Conservation (phyloP, 106 monocot species). For the Dendrobium nobile region DNA sequence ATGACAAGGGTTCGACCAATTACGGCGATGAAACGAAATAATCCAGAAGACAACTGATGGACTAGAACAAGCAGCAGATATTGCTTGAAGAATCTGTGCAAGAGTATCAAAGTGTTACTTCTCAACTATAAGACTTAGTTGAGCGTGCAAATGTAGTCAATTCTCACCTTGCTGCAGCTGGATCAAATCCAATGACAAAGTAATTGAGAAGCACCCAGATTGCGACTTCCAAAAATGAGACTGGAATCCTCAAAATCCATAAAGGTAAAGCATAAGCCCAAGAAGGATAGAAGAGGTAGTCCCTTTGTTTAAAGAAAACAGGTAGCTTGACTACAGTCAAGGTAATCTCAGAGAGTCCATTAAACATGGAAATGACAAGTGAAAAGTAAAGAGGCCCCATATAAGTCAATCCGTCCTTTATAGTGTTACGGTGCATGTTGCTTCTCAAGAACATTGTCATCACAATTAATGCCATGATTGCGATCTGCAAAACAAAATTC, state of each 20-base stretch:
- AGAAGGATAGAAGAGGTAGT: slow-evolving; percentile 19
- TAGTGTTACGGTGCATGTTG: slow-evolving; percentile 5
- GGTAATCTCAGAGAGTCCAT: slow-evolving; percentile 10
- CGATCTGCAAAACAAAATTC: neutral
- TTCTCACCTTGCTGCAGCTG: slow-evolving; percentile 13
- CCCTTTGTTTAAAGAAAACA: slow-evolving; percentile 20
- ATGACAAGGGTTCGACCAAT: slow-evolving; percentile 25
- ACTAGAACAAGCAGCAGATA: slow-evolving; percentile 34
- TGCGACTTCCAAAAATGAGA: slow-evolving; percentile 9
- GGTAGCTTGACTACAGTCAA: slow-evolving; percentile 11
- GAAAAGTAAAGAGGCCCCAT: slow-evolving; percentile 16
- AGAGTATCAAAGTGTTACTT: neutral
- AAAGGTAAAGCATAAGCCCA: slow-evolving; percentile 14
- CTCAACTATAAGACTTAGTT: neutral
- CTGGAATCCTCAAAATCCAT: slow-evolving; percentile 16
- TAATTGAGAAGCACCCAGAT: slow-evolving; percentile 12
- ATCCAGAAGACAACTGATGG: slow-evolving; percentile 39
- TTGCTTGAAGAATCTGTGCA: slow-evolving; percentile 25
- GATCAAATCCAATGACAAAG: slow-evolving; percentile 15
- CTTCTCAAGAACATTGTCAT: slow-evolving; percentile 13
- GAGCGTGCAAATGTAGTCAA: neutral
- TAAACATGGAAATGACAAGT: slow-evolving; percentile 2
- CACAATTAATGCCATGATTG: neutral
- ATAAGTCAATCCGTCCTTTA: slow-evolving; percentile 6
- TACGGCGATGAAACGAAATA: slow-evolving; percentile 36